Evolutionary conservation across 768 basidiomycete species (phyloP).

Genomic region (Lactarius quietus): DNA sequence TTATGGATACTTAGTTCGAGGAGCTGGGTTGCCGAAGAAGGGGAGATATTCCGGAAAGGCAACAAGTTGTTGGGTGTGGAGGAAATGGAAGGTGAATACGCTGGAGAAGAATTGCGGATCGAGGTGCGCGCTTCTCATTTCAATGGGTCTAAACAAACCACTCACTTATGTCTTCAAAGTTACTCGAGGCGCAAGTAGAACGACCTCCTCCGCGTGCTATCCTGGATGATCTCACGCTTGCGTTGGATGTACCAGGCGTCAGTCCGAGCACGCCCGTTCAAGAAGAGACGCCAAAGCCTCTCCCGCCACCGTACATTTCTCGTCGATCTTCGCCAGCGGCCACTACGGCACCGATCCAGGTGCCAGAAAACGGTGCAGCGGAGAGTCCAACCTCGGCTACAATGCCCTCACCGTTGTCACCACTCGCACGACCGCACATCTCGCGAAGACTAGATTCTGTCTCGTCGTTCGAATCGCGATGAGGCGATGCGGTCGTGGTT

Average conservation of each 20-base stretch:
- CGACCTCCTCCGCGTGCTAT: slow-evolving; percentile 74
- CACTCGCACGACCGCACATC: slow-evolving; percentile 10
- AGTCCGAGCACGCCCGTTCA: slow-evolving; percentile 20
- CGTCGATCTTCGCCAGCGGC: slow-evolving; percentile 49
- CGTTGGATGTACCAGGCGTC: slow-evolving; percentile 21
- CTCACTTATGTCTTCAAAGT: slow-evolving; percentile 39
- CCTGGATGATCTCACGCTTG: slow-evolving; percentile 46
- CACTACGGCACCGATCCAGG: slow-evolving; percentile 1
- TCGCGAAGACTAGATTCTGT: slow-evolving; percentile 13
- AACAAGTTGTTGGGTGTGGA: slow-evolving; percentile 72
- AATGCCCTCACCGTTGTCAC: slow-evolving; percentile 8
- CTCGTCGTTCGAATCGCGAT: slow-evolving; percentile 14
- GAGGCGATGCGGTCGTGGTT: not conserved
- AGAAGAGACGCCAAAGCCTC: slow-evolving; percentile 38
- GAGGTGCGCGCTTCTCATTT: slow-evolving; percentile 47
- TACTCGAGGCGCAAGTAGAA: slow-evolving; percentile 83
- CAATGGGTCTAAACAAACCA: not conserved
- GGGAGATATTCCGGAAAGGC: slow-evolving; percentile 93
- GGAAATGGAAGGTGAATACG: slow-evolving; percentile 88
- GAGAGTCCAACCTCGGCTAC: slow-evolving; percentile 8
- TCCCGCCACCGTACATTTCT: slow-evolving; percentile 58
- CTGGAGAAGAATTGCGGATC: slow-evolving; percentile 81
- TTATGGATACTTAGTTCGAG: slow-evolving; percentile 50
- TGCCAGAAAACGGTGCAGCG: not conserved
- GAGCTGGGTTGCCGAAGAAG: slow-evolving; percentile 90